A percentile compares a stretch with the other conserved stretches of the same genome.
Conservation (phyloP, 2,329 filamentous ascomycete species). For the Phaeoacremonium minimum region DNA sequence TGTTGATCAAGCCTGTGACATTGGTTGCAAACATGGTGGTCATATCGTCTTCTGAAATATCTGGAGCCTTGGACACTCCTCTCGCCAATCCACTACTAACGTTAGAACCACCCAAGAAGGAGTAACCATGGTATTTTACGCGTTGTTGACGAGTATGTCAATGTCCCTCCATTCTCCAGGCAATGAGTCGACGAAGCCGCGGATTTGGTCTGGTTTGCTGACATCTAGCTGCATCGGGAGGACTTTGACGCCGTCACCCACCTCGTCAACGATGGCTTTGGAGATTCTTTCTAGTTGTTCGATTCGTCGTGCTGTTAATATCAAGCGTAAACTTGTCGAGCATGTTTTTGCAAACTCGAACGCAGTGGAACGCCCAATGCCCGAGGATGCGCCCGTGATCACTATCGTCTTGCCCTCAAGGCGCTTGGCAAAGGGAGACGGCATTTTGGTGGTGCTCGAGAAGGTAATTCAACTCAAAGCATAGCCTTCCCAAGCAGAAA, state of each 20-base stretch:
- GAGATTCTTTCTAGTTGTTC: constrained; percentile 76
- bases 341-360: constrained; percentile 87
- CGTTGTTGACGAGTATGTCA: constrained; percentile 92
- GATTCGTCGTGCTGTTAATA: constrained; percentile 82
- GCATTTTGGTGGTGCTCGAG: constrained; percentile 30
- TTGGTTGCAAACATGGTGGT: constrained; percentile 88
- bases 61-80: constrained; percentile 79
- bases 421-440: constrained; percentile 67
- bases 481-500: too few species aligned
- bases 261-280: constrained; percentile 68
- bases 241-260: constrained; percentile 76
- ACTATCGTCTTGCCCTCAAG: constrained; percentile 90
- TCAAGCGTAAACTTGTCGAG: constrained; percentile 72
- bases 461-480: too few species aligned
- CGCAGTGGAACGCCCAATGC: constrained; percentile 84
- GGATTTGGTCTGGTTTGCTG: constrained; percentile 71
- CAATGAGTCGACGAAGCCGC: constrained; percentile 65
- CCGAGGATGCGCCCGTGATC: constrained; percentile 88
- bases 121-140: too few species aligned
- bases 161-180: constrained; percentile 82
- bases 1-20: constrained; percentile 86
- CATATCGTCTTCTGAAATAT: constrained; percentile 79
- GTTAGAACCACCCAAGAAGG: too few species aligned
- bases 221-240: constrained; percentile 83
- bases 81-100: constrained; percentile 86